Evolutionary conservation across 305 asterid species (phyloP), one percentile per base, ranked within the genome.

Genomic region (Fraxinus paxiana): DNA sequence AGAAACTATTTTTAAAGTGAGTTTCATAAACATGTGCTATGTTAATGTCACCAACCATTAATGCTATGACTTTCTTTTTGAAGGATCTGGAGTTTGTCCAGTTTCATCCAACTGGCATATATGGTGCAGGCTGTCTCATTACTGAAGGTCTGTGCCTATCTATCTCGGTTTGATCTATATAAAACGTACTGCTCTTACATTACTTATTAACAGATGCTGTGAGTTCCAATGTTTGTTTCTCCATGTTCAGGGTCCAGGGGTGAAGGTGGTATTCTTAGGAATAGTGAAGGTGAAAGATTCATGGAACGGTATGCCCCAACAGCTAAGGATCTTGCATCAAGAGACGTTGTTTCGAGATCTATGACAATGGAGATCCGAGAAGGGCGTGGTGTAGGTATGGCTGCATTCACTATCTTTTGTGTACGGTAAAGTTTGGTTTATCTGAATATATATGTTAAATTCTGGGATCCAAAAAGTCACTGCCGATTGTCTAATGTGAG

Each of bases 311-410:
- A 94, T 88, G 98, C 99, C 83, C 99, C 98, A 79, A 94, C 98
- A 12, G 99, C 99, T 13, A 96, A 96, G 93, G 99, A 96, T 92
- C 98, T 96, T 85, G 99, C 99, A 12, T 96, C 99, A 76, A 91
- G 99, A 87, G 99, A 96, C 87, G 98, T 96, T 75, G 98, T 96
- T 77, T 96, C 98, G 80, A 93, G 99, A 87, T 96, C 99, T 28
- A 96, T 96, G 99, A 96, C 99, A 56, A 96, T 96, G 98, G 99
- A 94, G 90, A 96, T 96, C 86, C 92, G 99, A 72, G 99, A 96
- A 92, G 99, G 99, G 51, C 98, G 98, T 79, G 99, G 98, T 79
- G 99, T 96, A 83, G 99, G 99, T 96, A 93, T 79, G 89, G 3
- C 22, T 13, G 20, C 41, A 69, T 13, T 69, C 38, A 15, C 83